phyloP scores from a whole-genome alignment of 164 flowering plant genomes.

The Cinnamomum chago region DNA sequence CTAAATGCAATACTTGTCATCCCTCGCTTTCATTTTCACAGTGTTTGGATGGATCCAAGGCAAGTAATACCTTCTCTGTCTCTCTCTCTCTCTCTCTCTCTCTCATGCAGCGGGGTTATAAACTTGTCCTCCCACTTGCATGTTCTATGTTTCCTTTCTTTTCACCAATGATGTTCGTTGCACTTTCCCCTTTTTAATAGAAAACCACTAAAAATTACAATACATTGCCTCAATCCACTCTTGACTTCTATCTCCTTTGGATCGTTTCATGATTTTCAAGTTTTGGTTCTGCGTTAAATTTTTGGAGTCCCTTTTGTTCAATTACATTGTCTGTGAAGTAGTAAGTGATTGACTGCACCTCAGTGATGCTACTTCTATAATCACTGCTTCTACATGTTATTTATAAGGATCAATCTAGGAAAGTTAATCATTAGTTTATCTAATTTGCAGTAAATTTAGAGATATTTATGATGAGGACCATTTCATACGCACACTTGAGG shows the following conservation, averaged over 20 bases:
- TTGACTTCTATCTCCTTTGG: neutral
- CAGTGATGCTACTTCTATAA: neutral
- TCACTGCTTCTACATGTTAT: neutral
- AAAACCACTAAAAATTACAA: no score
- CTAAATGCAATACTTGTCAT: constrained; percentile 68
- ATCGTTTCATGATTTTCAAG: neutral
- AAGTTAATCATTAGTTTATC: neutral
- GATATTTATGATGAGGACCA: constrained; percentile 73
- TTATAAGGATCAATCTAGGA: neutral
- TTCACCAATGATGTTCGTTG: no score
- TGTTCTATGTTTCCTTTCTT: neutral
- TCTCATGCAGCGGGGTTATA: neutral
- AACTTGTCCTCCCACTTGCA: neutral
- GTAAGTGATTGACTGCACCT: neutral
- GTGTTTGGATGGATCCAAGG: constrained; percentile 77
- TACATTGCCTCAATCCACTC: no score
- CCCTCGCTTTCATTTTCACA: constrained; percentile 57
- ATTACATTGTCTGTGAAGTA: neutral
- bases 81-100: neutral
- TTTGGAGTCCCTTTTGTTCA: neutral
- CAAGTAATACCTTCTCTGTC: constrained; percentile 2
- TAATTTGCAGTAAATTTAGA: constrained; percentile 46
- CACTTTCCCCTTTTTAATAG: no score
- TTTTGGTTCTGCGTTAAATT: neutral
- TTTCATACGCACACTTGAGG: constrained; percentile 53